A percentile compares a stretch with the other conserved stretches of the same genome.
Conservation (phyloP, 805 yeast genomes). For the Candida orba region DNA sequence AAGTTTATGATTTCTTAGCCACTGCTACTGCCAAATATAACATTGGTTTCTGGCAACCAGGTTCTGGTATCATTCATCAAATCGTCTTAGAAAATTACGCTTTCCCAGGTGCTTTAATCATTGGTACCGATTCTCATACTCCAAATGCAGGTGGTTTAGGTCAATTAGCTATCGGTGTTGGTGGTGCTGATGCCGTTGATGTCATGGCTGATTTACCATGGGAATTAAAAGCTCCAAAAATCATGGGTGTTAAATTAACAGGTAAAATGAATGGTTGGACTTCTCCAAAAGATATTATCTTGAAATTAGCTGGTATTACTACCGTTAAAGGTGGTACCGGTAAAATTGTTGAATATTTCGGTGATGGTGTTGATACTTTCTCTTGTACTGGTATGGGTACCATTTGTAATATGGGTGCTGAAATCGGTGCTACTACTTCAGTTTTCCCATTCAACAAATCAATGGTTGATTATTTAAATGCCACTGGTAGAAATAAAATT, state of each 20-base stretch:
- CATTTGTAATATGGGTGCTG: conserved; percentile 99
- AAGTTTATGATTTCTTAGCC: conserved; percentile 87
- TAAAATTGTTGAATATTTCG: conserved; percentile 90
- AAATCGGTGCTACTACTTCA: conserved; percentile 97
- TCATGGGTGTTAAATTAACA: conserved; percentile 89
- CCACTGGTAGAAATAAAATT: conserved; percentile 80
- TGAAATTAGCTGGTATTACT: conserved; percentile 86
- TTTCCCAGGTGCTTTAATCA: conserved; percentile 93
- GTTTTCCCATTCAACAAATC: conserved; percentile 94
- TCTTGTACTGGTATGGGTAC: conserved; percentile 99
- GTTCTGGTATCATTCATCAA: conserved; percentile 98
- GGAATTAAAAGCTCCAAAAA: conserved; percentile 97
- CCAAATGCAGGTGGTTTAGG: conserved; percentile 99
- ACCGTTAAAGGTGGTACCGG: conserved; percentile 99
- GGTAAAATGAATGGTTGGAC: conserved; percentile 94
- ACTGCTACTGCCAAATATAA: conserved; percentile 91
- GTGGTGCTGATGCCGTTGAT: conserved; percentile 99
- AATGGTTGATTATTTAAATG: conserved; percentile 78
- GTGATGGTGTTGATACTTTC: conserved; percentile 87
- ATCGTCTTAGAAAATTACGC: conserved; percentile 94
- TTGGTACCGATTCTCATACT: conserved; percentile 97
- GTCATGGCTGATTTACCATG: conserved; percentile 91
- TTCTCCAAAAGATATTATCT: conserved; percentile 93
- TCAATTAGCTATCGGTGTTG: conserved; percentile 96
- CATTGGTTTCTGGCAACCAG: conserved; percentile 98